phyloP scores from a whole-genome alignment of 352 stramenopile genomes.

The Globisporangium camurandrum region DNA sequence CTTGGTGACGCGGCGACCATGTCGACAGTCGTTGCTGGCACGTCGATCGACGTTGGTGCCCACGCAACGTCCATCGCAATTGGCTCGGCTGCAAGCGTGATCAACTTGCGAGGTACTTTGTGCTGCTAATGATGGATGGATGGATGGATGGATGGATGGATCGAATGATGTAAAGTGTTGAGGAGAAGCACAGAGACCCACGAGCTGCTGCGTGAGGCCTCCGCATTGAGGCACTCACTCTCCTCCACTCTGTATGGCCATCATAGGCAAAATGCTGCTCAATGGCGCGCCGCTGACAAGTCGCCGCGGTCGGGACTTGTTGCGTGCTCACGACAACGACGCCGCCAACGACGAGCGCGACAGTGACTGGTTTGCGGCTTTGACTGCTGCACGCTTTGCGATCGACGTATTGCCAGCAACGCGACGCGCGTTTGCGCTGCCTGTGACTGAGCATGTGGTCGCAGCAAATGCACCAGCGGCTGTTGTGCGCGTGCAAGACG shows the following conservation, averaged over 20 bases:
- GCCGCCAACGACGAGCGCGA: too few relatives aligned
- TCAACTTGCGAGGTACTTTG: slow-evolving; percentile 23
- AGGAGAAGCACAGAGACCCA: too few relatives aligned
- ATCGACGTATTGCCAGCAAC: slow-evolving; percentile 6
- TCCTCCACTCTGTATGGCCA: background rate
- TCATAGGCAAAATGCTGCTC: slow-evolving; percentile 34
- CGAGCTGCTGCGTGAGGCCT: background rate
- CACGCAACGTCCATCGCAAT: slow-evolving; percentile 21
- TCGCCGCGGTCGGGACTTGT: slow-evolving; percentile 10
- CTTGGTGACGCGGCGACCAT: slow-evolving; percentile 22
- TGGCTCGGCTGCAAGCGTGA: slow-evolving; percentile 19
- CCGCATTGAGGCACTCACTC: background rate
- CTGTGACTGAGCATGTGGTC: slow-evolving; percentile 20
- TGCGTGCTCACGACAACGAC: too few relatives aligned
- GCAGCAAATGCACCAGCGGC: slow-evolving; percentile 13
- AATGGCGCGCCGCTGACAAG: slow-evolving; percentile 38
- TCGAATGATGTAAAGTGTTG: too few relatives aligned
- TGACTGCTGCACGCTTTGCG: slow-evolving; percentile 21
- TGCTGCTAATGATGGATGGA: background rate
- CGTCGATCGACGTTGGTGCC: slow-evolving; percentile 17
- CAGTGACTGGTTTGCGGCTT: slow-evolving; percentile 27
- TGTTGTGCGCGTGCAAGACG: slow-evolving; percentile 14
- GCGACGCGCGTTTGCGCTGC: slow-evolving; percentile 19
- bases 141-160: too few relatives aligned
- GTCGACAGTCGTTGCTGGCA: slow-evolving; percentile 11